Base-by-base conservation (phyloP, 1,284 basidiomycete species). In the Heliocybe sulcata region DNA sequence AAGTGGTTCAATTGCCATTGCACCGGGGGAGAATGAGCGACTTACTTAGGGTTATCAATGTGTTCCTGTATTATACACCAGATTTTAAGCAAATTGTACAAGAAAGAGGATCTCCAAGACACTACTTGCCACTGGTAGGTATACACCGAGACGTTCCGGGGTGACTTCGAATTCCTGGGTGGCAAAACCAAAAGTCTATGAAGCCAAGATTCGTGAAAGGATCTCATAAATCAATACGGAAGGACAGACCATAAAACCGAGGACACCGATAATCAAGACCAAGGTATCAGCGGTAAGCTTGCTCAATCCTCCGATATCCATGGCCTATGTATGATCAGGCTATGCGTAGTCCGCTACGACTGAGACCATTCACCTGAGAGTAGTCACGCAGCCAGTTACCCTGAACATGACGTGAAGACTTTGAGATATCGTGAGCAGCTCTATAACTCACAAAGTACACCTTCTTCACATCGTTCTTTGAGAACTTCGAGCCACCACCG, bases 151-250 rank as follows among this genome's bases (percentile, higher is more conserved):
- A 51, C 90, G 78, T 55, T 92, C 90, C 45, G 83, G 75, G 10
- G 90, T 94, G 29, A 94, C 84, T 71, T 93, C 79, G 58, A 91
- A 94, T 67, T 92, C 89, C 55, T 77, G 77, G 8, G 84, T 85
- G 20, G 82, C 80, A 62, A 84, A 90, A 9, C 89, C 90, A 61
- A 83, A 84, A 1, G 80, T 80, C 81, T 82, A 59, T 10, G 3
- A 26, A 35, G 27, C 31, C 27, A 11, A 22, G 27, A 22, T 16
- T 6, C 8, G 20, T 26, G 8, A 23, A 27, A 29, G 33, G 31
- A 14, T 45, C 26, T n/a, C 11, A 25, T 25, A 38, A n/a, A 51
- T n/a, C 4, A 11, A 11, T 25, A 35, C 20, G 3, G 27, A 11
- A 12, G 8, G 6, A 31, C 63, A 79, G 62, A 84, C 87, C 76